A percentile compares a stretch with the other conserved stretches of the same genome.
Evolutionary conservation across 75 land plant genomes (phyloP).

Genomic region (Isoetes taiwanensis): DNA sequence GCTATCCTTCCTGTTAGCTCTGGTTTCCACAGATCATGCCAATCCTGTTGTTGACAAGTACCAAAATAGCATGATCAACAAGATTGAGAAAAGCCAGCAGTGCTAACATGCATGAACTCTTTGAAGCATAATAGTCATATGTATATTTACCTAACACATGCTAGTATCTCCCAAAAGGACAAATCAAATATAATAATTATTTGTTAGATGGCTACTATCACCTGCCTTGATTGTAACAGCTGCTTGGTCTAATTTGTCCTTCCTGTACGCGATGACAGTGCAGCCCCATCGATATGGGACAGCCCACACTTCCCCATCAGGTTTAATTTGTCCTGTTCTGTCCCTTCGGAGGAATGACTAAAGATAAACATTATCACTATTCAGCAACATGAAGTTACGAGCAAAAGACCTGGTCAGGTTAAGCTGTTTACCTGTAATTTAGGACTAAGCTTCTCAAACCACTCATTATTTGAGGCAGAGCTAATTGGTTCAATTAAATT

Average conservation of each 20-base stretch:
- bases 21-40: slow-evolving; percentile 84
- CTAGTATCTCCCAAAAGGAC: not conserved
- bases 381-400: not conserved
- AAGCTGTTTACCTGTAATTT: slow-evolving; percentile 65
- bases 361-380: slow-evolving; percentile 4
- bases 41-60: slow-evolving; percentile 40
- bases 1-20: slow-evolving; percentile 80
- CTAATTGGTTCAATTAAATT: slow-evolving; percentile 58
- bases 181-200: not conserved
- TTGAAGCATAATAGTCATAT: not conserved
- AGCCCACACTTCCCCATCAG: slow-evolving; percentile 64
- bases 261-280: slow-evolving; percentile 85
- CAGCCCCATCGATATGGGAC: slow-evolving; percentile 90
- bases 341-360: slow-evolving; percentile 66
- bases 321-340: slow-evolving; percentile 38
- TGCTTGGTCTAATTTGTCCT: slow-evolving; percentile 49
- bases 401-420: not conserved
- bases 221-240: slow-evolving; percentile 65
- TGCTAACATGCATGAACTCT: not conserved
- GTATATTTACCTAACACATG: not conserved
- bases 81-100: not conserved
- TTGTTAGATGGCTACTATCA: not conserved
- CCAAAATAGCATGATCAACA: not conserved
- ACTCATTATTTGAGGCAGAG: slow-evolving; percentile 52
- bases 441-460: slow-evolving; percentile 44